Conservation (phyloP, 129 eudicot genomes). For the carrot (Daucus carota) region DH1_v3.0 NC_030383.2:49442501-49443000, state of each 20-base stretch:
- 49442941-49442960: neutral
- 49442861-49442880: too few relatives aligned
- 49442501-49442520: conserved; percentile 10
- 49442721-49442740: neutral
- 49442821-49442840: too few relatives aligned
- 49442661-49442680: conserved; percentile 6
- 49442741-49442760: conserved; percentile 6
- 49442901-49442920: too few relatives aligned
- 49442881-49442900: too few relatives aligned
- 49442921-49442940: neutral
- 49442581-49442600: conserved; percentile 9
- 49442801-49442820: too few relatives aligned
- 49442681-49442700: neutral
- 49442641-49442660: conserved; percentile 14
- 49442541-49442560: neutral
- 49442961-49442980: neutral
- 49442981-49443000: neutral
- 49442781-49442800: conserved; percentile 2
- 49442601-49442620: conserved; percentile 20
- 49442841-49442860: too few relatives aligned
- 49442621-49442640: conserved; percentile 57
- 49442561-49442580: neutral
- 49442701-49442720: conserved; percentile 2
- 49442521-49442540: neutral
- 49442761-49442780: conserved; percentile 9